These are phyloP conservation scores for Glycine latifolia DNA, from an alignment of 306 rosid genomes.

Conservation along the genomic window DNA sequence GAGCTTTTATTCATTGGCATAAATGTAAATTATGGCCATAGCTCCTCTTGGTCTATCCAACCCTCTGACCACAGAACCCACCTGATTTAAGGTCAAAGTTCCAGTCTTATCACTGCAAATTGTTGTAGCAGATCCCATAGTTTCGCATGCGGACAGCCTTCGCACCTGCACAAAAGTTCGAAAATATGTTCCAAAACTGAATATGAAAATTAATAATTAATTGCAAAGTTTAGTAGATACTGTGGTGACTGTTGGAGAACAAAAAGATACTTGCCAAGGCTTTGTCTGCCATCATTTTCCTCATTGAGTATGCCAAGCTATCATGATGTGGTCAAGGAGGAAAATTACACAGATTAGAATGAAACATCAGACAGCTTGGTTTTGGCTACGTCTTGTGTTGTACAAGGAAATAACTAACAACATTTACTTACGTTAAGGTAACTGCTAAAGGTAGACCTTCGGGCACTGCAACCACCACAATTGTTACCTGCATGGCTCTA, in stretches of 20 bases:
- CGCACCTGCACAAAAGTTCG: slow-evolving; percentile 75
- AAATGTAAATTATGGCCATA: slow-evolving; percentile 34
- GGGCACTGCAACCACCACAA: slow-evolving; percentile 99
- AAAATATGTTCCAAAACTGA: slow-evolving; percentile 33
- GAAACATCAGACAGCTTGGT: slow-evolving; percentile 23
- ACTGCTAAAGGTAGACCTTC: slow-evolving; percentile 99
- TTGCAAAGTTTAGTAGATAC: slow-evolving; percentile 7
- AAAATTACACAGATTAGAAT: slow-evolving; percentile 43
- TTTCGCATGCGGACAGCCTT: slow-evolving; percentile 95
- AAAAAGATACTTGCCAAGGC: slow-evolving; percentile 72
- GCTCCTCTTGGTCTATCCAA: slow-evolving; percentile 20
- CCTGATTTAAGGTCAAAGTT: slow-evolving; percentile 94
- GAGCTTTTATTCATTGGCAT: slow-evolving; percentile 31
- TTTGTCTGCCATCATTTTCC: slow-evolving; percentile 99
- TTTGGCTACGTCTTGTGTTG: slow-evolving; percentile 19
- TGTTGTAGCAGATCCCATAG: slow-evolving; percentile 99
- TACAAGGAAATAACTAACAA: slow-evolving; percentile 30
- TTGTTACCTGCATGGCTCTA: slow-evolving; percentile 81
- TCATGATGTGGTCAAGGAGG: slow-evolving; percentile 36
- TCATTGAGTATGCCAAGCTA: slow-evolving; percentile 97
- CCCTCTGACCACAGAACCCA: slow-evolving; percentile 27
- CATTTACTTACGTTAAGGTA: slow-evolving; percentile 83
- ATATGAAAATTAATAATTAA: slow-evolving; percentile 5
- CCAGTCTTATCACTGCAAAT: slow-evolving; percentile 99
- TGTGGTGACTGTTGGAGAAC: background rate